phyloP scores from a whole-genome alignment of 345 rosid genomes.

The Syzygium grande region DNA sequence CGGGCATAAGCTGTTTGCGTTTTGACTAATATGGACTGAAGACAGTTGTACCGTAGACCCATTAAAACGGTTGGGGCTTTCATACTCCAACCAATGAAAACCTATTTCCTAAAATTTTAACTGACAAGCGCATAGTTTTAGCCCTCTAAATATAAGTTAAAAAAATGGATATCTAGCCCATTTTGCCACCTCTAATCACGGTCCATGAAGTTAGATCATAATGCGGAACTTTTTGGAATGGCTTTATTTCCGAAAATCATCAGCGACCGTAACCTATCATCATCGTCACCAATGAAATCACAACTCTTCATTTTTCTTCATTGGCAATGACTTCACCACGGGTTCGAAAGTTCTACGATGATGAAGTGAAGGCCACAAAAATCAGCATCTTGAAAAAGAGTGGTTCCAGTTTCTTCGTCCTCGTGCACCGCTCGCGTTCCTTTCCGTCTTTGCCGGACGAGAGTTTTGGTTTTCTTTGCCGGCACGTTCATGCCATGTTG shows the following conservation, averaged over 20 bases:
- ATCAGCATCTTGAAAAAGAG: background rate
- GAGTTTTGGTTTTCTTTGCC: background rate
- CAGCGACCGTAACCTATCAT: background rate
- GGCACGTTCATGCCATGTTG: background rate
- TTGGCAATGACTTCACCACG: background rate
- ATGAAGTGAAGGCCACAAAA: background rate
- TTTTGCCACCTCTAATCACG: background rate
- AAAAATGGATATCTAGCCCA: rapidly evolving
- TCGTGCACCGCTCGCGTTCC: background rate
- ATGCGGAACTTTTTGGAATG: background rate
- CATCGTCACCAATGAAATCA: background rate
- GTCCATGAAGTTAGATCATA: background rate
- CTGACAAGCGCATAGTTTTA: background rate
- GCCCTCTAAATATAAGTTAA: background rate
- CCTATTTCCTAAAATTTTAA: background rate
- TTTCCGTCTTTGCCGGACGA: background rate
- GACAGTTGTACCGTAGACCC: background rate
- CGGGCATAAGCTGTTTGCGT: rapidly evolving
- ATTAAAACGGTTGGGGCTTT: background rate
- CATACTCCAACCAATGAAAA: background rate
- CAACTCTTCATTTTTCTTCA: background rate
- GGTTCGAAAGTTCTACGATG: background rate
- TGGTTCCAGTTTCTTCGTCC: background rate
- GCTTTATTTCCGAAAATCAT: no score
- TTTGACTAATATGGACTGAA: background rate